These are phyloP conservation scores for Stagonosporopsis rhizophila DNA, from an alignment of 2,329 filamentous ascomycete species.

Conservation along the genomic window DNA sequence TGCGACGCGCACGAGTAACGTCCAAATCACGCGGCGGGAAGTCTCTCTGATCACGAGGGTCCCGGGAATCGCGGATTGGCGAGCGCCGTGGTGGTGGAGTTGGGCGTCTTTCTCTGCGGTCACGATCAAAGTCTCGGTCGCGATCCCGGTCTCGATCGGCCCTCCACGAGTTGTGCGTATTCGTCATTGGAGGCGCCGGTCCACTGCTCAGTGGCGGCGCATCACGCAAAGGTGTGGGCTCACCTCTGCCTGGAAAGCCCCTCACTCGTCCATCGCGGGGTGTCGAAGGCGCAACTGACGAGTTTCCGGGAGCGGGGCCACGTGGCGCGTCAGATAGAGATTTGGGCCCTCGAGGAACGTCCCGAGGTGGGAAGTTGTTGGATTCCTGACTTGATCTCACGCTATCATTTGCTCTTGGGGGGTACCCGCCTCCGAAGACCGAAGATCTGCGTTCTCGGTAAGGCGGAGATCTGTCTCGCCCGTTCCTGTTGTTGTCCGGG, in stretches of 20 bases:
- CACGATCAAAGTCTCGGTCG: conserved; percentile 62
- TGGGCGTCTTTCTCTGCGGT: conserved; percentile 65
- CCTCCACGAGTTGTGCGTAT: conserved; percentile 60
- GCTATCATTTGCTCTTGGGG: conserved; percentile 54
- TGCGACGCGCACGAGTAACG: conserved; percentile 69
- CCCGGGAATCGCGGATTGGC: conserved; percentile 64
- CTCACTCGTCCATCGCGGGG: conserved; percentile 66
- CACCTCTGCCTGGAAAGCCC: conserved; percentile 65
- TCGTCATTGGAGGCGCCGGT: conserved; percentile 28
- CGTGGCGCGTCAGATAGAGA: conserved; percentile 71
- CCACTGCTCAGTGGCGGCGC: conserved; percentile 56
- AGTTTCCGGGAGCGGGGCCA: conserved; percentile 43
- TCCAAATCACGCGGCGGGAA: conserved; percentile 68
- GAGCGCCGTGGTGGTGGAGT: conserved; percentile 68
- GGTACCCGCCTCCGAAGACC: conserved; percentile 63
- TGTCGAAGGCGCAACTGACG: conserved; percentile 44
- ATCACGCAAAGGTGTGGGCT: conserved; percentile 67
- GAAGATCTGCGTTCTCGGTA: conserved; percentile 73
- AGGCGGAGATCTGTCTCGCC: conserved; percentile 55
- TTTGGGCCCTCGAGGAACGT: conserved; percentile 83
- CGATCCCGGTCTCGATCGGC: conserved; percentile 61
- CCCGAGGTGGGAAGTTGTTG: conserved; percentile 49
- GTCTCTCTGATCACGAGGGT: conserved; percentile 69
- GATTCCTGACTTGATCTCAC: conserved; percentile 40
- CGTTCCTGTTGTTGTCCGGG: conserved; percentile 46